Evolutionary conservation across 2,329 filamentous ascomycete genomes (phyloP), one percentile per base, ranked within the genome.

Genomic region (Rhinocladiella mackenziei): DNA sequence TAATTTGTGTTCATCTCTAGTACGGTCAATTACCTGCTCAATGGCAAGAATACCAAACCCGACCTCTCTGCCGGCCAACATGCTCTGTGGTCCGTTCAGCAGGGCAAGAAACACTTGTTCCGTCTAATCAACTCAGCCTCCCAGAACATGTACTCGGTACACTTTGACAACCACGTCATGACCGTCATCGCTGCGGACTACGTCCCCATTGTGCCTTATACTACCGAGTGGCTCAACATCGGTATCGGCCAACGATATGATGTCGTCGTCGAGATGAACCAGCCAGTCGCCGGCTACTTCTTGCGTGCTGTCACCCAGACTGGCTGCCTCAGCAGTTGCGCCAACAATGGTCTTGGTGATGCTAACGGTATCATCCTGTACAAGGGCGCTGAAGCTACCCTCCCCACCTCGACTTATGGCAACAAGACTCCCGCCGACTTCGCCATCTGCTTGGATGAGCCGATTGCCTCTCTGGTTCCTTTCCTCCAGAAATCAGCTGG

Each of bases 151-250:
- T 67, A 75, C 59, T 65, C 71, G 34, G 78, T 83, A 56, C 64
- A 60, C 32, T 65, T 72, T 18, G 69, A 72, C 29, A 71, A 74
- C 38, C 80, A 83, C 58, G 70, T 58, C 0, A 59, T 83, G 53
- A 74, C 67, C 0, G 77, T 83, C 25, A 78, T 83, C 28, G 68
- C 72, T 0, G 65, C 62, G n/a, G 80, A 55, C 34, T 51, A 49
- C 11, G 75, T 82, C 0, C 76, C 78, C 2, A 68, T 83, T 17
- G 55, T 66, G 17, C 78, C 79, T 0, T 83, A 74, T 48, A 61
- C 62, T 1, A 72, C 77, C 1, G 65, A 68, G 0, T 64, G 62
- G 14, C 37, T 79, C 3, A 63, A 65, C 18, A 56, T 76, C 33
- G 65, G 62, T 5, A 71, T 74, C 51, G 71, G 71, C 58, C 65